Conservation (phyloP, 139 green algal species). For the Picochlorum sp. region DNA sequence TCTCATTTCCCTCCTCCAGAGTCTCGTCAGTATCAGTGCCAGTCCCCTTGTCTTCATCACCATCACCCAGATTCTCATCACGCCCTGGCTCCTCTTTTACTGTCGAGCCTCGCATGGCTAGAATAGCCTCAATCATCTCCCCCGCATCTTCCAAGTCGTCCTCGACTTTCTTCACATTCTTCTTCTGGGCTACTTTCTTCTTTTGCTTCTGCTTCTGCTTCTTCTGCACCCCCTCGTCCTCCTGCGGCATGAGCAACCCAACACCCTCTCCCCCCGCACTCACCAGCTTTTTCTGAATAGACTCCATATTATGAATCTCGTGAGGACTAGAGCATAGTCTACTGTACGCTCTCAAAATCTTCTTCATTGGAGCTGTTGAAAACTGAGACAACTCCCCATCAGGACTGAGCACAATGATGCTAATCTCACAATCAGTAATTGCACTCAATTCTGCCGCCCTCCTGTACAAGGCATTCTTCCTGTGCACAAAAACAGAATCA, state of each 20-base stretch:
- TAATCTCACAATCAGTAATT: conserved; percentile 72
- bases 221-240: not conserved
- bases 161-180: not conserved
- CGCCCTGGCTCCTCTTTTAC: not conserved
- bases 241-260: conserved; percentile 4
- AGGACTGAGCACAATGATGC: conserved; percentile 59
- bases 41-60: conserved; percentile 8
- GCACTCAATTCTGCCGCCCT: conserved; percentile 78
- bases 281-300: conserved; percentile 24
- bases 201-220: not conserved
- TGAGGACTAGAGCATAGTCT: conserved; percentile 39
- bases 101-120: not conserved
- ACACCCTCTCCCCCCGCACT: conserved; percentile 4
- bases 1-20: too few species aligned
- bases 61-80: not conserved
- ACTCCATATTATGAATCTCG: conserved; percentile 50
- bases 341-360: conserved; percentile 49
- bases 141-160: not conserved
- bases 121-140: not conserved
- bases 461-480: conserved; percentile 73
- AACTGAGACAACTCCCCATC: conserved; percentile 63
- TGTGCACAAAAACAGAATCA: conserved; percentile 34
- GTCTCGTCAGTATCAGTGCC: too few species aligned
- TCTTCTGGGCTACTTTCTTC: not conserved
- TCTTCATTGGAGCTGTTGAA: conserved; percentile 51